Evolutionary conservation across 2,329 filamentous ascomycete species (phyloP).

Genomic region (Raffaelea ambrosiae): DNA sequence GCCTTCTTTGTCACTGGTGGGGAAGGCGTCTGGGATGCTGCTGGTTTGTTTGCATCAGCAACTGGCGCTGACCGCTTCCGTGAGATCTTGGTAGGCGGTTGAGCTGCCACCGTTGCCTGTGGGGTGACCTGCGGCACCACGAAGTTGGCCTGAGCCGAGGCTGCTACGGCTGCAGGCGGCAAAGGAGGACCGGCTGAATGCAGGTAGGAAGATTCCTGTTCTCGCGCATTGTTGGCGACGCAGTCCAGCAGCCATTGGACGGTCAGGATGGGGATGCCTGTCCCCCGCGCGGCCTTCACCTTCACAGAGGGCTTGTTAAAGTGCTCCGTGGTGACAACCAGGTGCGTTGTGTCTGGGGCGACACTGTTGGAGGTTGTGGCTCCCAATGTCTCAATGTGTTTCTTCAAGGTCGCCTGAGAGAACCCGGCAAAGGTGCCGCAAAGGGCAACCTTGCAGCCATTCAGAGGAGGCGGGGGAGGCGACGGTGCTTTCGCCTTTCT

Average conservation of each 20-base stretch:
- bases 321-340: conserved; percentile 47
- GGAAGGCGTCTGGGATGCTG: neutral
- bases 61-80: conserved; percentile 12
- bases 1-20: conserved; percentile 5
- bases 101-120: too few species aligned
- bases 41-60: neutral
- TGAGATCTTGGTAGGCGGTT: conserved; percentile 11
- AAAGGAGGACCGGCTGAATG: conserved; percentile 5
- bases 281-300: conserved; percentile 36
- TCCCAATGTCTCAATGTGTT: conserved; percentile 38
- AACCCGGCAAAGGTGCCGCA: conserved; percentile 51
- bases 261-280: conserved; percentile 45
- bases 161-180: neutral
- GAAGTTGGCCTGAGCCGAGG: neutral
- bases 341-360: conserved; percentile 42
- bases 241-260: conserved; percentile 57
- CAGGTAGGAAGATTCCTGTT: conserved; percentile 21
- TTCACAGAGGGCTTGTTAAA: conserved; percentile 41
- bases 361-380: conserved; percentile 38
- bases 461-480: conserved; percentile 24
- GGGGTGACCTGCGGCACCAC: too few species aligned
- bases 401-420: conserved; percentile 41
- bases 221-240: conserved; percentile 28
- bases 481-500: neutral
- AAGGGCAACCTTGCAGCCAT: conserved; percentile 43